Base-by-base conservation (phyloP, 352 stramenopile genomes). In the Aphanomyces euteiches region DNA sequence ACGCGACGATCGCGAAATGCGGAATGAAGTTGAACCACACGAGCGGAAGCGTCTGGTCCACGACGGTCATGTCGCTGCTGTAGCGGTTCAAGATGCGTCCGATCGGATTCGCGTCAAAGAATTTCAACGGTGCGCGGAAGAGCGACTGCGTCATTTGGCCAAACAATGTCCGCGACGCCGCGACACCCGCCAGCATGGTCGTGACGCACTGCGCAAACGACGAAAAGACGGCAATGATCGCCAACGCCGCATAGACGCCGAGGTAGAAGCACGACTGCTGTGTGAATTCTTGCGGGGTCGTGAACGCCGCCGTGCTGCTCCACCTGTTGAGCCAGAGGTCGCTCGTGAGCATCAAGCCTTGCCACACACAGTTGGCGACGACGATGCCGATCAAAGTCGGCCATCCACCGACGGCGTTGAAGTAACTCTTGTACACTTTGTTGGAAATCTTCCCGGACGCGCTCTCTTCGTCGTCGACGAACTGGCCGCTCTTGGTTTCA, bases 51-150 rank as follows among this genome's bases (percentile, higher is more conserved):
- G 96, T 84, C 5, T 95, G 79, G 84, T 98, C 93, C 57, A 98
- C 78, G 59, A 89, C 95, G 63, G 96, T 89, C 74, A 98, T 96
- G 76, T 98, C 93, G 15, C 89, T 91, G 37, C 81, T 79, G 77
- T 97, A 98, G 6, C 94, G 82, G 69, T 93, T 97, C 6, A 98
- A 39, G 34, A 98, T 93, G 47, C 89, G 81, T 7, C 89, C 90
- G 19, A 91, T 79, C 4, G 92, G 93, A 67, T 96, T 97, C 7
- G 88, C 90, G 78, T 98, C 92, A 75, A 98, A 98, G 76, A 98
- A 98, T 36, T 84, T 72, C 73, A 98, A 84, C 21, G 91, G 92
- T 17, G 93, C 92, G 39, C 81, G 75, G 39, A 98, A 75, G 40
- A 98, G 88, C 28, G 86, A 85, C 7, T 79, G 78, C n/a, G 90